Conservation (phyloP, 495 filamentous ascomycete species). For the Aspergillus olivimuriae region DNA sequence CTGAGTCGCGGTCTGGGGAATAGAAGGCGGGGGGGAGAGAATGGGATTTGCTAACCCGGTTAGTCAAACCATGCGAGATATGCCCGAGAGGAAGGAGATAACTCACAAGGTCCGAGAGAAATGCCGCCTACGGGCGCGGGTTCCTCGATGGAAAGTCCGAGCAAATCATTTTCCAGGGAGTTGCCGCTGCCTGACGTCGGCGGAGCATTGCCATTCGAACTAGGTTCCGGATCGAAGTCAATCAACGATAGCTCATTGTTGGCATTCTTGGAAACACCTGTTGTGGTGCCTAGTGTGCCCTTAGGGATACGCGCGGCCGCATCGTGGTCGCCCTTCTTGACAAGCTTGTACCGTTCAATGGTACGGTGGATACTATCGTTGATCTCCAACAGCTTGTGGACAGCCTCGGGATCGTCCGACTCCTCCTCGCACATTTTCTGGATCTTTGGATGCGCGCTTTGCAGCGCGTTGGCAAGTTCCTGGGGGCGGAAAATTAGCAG, state of each 20-base stretch:
- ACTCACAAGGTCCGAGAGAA: slow-evolving; percentile 69
- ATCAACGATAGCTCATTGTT: slow-evolving; percentile 89
- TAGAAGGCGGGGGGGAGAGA: slow-evolving; percentile 19
- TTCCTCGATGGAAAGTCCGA: slow-evolving; percentile 63
- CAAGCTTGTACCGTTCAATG: slow-evolving; percentile 85
- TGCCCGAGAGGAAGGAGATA: slow-evolving; percentile 11
- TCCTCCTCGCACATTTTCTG: slow-evolving; percentile 99
- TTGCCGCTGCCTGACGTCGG: slow-evolving; percentile 27
- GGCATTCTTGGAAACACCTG: slow-evolving; percentile 65
- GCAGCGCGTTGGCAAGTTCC: slow-evolving; percentile 86
- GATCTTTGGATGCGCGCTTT: slow-evolving; percentile 95
- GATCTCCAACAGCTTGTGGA: slow-evolving; percentile 90
- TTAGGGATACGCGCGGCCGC: slow-evolving; percentile 78
- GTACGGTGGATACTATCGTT: slow-evolving; percentile 98
- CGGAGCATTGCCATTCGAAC: slow-evolving; percentile 40
- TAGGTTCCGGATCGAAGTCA: slow-evolving; percentile 69
- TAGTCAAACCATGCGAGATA: not conserved
- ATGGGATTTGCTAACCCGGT: slow-evolving; percentile 14
- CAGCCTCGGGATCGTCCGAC: slow-evolving; percentile 91
- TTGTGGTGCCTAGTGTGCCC: slow-evolving; percentile 69
- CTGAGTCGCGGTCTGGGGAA: slow-evolving; percentile 29
- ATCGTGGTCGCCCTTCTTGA: slow-evolving; percentile 89
- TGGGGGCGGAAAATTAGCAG: slow-evolving; percentile 15
- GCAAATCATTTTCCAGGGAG: slow-evolving; percentile 57
- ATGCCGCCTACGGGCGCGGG: slow-evolving; percentile 68